Percentiles rank a stretch among this genome's conserved stretches.
phyloP scores from a whole-genome alignment of 1,139 yeast species.

The Candida gigantensis region DNA sequence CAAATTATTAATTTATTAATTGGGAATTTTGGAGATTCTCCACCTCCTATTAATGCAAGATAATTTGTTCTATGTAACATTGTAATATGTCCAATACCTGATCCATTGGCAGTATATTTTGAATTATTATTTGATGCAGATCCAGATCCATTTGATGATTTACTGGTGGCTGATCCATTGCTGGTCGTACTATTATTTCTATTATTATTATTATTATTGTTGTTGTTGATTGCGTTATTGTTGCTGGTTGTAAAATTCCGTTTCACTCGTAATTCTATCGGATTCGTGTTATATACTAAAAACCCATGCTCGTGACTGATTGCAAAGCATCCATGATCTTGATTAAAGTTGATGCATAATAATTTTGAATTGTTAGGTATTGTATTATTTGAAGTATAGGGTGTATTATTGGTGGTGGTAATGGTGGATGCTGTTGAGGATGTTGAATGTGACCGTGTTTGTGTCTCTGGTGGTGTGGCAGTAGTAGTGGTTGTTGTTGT shows the following conservation, averaged over 20 bases:
- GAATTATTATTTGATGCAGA: no score
- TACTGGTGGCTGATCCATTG: constrained; percentile 7
- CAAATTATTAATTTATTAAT: constrained; percentile 78
- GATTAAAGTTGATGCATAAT: constrained; percentile 72
- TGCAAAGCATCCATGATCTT: constrained; percentile 89
- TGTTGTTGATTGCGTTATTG: no score
- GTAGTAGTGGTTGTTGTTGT: no score
- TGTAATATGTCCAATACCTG: constrained; percentile 73
- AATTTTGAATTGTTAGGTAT: constrained; percentile 38
- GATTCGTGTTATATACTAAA: constrained; percentile 84
- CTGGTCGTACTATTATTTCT: constrained; percentile 10
- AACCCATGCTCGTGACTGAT: constrained; percentile 82
- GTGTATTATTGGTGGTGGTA: neutral
- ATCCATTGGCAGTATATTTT: no score
- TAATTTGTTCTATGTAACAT: constrained; percentile 92
- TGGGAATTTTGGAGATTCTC: constrained; percentile 74
- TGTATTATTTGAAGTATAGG: neutral
- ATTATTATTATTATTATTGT: constrained; percentile 9
- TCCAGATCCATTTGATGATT: neutral
- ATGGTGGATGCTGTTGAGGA: neutral
- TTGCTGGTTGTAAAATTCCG: constrained; percentile 44
- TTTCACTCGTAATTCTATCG: constrained; percentile 76
- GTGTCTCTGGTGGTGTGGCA: neutral
- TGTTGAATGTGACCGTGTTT: neutral
- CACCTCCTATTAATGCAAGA: constrained; percentile 88